A percentile compares a stretch with the other conserved stretches of the same genome.
Conservation (phyloP, 805 yeast species). For the Saturnispora sanitii region DNA sequence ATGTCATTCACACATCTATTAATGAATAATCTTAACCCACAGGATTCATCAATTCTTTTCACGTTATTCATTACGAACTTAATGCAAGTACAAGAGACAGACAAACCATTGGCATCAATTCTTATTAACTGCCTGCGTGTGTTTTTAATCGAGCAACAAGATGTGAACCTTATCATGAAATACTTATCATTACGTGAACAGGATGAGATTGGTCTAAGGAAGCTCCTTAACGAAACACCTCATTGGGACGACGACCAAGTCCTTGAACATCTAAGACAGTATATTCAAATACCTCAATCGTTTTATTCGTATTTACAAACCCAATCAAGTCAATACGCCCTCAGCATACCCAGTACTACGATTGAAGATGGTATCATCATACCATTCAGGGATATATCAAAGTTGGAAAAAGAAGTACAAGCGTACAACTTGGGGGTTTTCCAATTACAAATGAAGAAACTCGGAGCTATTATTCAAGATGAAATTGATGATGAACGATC, state of each 20-base stretch:
- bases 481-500: slow-evolving; percentile 48
- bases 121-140: slow-evolving; percentile 20
- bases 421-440: slow-evolving; percentile 31
- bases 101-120: slow-evolving; percentile 13
- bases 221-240: slow-evolving; percentile 4
- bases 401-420: slow-evolving; percentile 21
- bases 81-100: slow-evolving; percentile 6
- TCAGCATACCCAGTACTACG: background rate
- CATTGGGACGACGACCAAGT: slow-evolving; percentile 18
- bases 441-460: slow-evolving; percentile 37
- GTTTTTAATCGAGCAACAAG: slow-evolving; percentile 10
- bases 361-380: no score
- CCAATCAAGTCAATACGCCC: background rate
- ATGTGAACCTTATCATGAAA: background rate
- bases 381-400: background rate
- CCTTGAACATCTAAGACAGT: slow-evolving; percentile 7
- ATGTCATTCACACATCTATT: slow-evolving; percentile 17
- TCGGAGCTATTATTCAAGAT: slow-evolving; percentile 52
- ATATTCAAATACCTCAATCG: slow-evolving; percentile 8
- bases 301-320: slow-evolving; percentile 6
- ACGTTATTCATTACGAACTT: slow-evolving; percentile 13
- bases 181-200: background rate
- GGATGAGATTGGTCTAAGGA: background rate
- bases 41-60: slow-evolving; percentile 11
- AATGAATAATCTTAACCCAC: slow-evolving; percentile 6